These are phyloP conservation scores for Acacia melanoxylon DNA, from an alignment of 306 rosid genomes.

Conservation along the genomic window DNA sequence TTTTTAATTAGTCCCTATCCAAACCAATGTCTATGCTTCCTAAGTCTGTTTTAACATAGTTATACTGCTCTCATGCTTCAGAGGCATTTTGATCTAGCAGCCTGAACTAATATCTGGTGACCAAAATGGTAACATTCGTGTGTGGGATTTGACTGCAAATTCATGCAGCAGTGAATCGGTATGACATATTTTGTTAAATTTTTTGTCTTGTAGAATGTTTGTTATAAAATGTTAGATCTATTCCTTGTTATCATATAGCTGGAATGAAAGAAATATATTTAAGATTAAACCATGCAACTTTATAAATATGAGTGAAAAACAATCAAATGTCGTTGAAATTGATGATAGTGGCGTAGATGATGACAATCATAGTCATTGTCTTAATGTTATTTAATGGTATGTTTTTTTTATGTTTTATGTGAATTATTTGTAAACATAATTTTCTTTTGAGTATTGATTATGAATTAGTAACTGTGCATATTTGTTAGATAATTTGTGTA, in stretches of 20 bases:
- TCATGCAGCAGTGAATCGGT: conserved; percentile 99
- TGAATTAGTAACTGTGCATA: too few species aligned
- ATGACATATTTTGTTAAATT: conserved; percentile 17
- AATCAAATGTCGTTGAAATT: too few species aligned
- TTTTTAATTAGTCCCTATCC: neutral
- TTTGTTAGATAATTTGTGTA: too few species aligned
- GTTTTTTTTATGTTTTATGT: too few species aligned
- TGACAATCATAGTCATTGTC: too few species aligned
- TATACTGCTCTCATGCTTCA: neutral
- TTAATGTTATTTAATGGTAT: too few species aligned
- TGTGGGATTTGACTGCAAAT: conserved; percentile 99
- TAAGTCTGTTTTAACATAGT: neutral
- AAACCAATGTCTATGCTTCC: neutral
- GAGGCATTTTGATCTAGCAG: conserved; percentile 47
- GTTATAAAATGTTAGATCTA: conserved; percentile 7
- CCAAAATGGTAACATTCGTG: conserved; percentile 98
- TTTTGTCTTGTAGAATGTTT: conserved; percentile 20
- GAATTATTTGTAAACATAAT: too few species aligned
- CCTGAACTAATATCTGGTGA: conserved; percentile 98
- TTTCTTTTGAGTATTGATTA: too few species aligned
- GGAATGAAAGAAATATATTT: conserved; percentile 19
- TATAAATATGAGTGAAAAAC: conserved; percentile 5
- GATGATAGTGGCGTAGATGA: too few species aligned
- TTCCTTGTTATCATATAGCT: neutral
- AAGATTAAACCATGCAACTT: conserved; percentile 14